Percentiles rank a stretch among this genome's conserved stretches.
phyloP scores from a whole-genome alignment of 345 rosid species.

The Corymbia maculata region DNA sequence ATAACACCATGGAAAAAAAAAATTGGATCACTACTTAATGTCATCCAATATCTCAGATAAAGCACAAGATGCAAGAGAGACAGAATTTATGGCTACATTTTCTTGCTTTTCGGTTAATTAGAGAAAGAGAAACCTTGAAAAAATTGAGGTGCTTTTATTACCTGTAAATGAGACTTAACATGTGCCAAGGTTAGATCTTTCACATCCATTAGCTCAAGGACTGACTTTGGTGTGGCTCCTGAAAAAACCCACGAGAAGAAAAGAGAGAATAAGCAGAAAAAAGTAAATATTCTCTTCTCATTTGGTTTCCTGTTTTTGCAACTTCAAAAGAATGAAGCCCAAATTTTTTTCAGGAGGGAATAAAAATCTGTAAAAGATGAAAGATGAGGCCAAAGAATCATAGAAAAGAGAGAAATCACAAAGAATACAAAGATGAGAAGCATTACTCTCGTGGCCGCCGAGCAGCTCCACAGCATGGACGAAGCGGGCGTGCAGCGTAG shows the following conservation, averaged over 20 bases:
- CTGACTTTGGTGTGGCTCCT: constrained; percentile 99
- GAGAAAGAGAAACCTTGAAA: not conserved
- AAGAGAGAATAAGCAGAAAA: not conserved
- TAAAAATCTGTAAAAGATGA: not conserved
- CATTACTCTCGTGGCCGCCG: constrained; percentile 98
- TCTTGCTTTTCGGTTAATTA: not conserved
- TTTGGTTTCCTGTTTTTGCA: not conserved
- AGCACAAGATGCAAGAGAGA: not conserved
- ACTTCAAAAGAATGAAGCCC: not conserved
- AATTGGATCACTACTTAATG: not conserved
- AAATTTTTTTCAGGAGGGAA: not conserved
- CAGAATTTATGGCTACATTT: not conserved
- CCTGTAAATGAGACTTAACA: constrained; percentile 98
- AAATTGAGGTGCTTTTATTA: constrained; percentile 4
- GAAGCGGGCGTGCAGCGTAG: constrained; percentile 94
- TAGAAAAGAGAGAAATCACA: not conserved
- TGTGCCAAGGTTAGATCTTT: constrained; percentile 99
- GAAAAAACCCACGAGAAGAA: not conserved
- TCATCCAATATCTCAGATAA: not conserved
- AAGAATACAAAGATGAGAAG: not conserved
- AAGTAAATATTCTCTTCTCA: not conserved
- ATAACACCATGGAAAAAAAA: not conserved
- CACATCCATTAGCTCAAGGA: constrained; percentile 99
- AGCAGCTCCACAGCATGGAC: constrained; percentile 97
- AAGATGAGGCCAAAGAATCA: not conserved